Evolutionary conservation across 257 asterid genomes (phyloP), one percentile per base, ranked within the genome.

Genomic region (Osmanthus fragrans): DNA sequence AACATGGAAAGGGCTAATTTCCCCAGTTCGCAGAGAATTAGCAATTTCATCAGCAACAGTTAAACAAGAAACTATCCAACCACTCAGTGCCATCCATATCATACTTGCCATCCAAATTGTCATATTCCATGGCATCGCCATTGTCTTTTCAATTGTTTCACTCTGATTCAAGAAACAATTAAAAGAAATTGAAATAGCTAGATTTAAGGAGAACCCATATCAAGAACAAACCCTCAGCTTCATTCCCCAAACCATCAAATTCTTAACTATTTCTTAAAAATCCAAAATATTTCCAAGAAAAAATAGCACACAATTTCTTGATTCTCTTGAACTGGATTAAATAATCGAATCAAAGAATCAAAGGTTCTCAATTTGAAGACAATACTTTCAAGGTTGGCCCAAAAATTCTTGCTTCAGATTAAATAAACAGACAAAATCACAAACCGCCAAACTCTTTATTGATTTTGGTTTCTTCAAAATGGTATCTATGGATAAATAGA

Each of bases 21-120:
- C 96, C 12, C 96, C 96, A 19, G 81, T 83, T 45, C 94, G 60
- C 42, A 94, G 66, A 10, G 94, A 84, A 63, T 78, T 70, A 51
- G 97, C 98, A 69, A 89, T 89, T 82, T 94, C 97, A 78, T 92
- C 97, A 29, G 98, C 98, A 72, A 90, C 86, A 25, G 84, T 84
- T 76, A 92, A 84, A 84, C 97, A 92, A 80, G 92, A 84, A 47
- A 87, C 81, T 9, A 92, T 85, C 93, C 97, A 92, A 33, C 92
- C 87, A 75, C 84, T 79, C 65, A 94, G 73, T 32, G 97, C 96
- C 81, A 89, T 30, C 96, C 96, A 92, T 77, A 92, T 83, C 90
- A 89, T 87, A 72, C 83, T 85, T n/a, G 88, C 94, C 78, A 92
- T 63, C 91, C 88, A 88, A 27, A 90, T 66, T 1, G 89, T 89